These are phyloP conservation scores for Chlamydomonas sp. DNA, from an alignment of 139 green algal species.

Conservation along the genomic window DNA sequence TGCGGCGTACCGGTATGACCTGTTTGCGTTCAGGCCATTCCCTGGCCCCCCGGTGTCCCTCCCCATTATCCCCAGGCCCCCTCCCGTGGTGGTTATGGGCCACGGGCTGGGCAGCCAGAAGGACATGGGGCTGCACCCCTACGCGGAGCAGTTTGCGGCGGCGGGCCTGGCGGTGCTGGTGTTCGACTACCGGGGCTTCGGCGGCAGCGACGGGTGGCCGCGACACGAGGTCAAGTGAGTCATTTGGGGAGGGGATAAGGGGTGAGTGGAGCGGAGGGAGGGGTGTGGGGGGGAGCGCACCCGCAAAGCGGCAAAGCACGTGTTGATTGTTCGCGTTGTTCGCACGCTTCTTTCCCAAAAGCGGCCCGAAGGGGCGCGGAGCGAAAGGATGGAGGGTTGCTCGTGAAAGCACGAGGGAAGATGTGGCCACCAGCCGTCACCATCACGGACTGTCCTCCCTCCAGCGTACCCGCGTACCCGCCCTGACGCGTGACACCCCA, in stretches of 20 bases:
- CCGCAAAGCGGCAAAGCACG: no score
- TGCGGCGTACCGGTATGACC: not conserved
- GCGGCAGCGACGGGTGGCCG: slow-evolving; percentile 49
- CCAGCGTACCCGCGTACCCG: not conserved
- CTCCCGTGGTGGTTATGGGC: slow-evolving; percentile 45
- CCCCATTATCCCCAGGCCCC: not conserved
- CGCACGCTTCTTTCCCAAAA: no score
- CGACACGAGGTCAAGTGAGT: slow-evolving; percentile 47
- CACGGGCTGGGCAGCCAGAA: slow-evolving; percentile 53
- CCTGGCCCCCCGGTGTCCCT: not conserved
- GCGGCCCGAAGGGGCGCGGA: no score
- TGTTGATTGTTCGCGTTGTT: no score
- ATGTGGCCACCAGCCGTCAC: not conserved
- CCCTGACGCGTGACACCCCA: not conserved
- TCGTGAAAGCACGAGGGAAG: no score
- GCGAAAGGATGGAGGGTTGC: no score
- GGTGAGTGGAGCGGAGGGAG: not conserved
- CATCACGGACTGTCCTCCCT: not conserved
- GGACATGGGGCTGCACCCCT: slow-evolving; percentile 58
- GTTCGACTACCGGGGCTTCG: slow-evolving; percentile 63
- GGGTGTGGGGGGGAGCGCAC: no score
- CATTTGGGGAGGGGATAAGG: not conserved
- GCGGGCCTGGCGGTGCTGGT: slow-evolving; percentile 54
- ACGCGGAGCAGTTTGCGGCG: slow-evolving; percentile 44
- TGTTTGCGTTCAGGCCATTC: not conserved